Evolutionary conservation across 768 basidiomycete species (phyloP), one percentile per base, ranked within the genome.

Genomic region (Suillus variegatus): DNA sequence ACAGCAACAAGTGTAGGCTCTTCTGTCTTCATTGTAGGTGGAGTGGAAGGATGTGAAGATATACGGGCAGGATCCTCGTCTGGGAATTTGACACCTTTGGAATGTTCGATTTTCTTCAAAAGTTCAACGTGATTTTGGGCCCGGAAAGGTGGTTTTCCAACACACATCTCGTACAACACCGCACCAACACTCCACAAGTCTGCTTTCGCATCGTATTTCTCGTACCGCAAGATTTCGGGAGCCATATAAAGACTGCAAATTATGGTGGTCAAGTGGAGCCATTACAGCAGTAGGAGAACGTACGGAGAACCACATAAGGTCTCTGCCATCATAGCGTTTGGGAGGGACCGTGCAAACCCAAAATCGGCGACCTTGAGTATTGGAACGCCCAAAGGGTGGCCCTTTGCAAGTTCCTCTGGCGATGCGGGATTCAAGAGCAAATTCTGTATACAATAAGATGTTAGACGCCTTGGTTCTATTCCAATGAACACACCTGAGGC

Each of bases 171-270:
- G 78, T 89, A 99, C 2, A 99, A 80, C 28, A 99, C 96, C 0
- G 97, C 94, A 6, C 97, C 97, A 56, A 99, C 95, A 38, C 94
- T 96, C 97, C 97, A 99, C 2, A 99, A 83, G 75, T 99, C 97
- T 13, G 94, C 97, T 75, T 95, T 97, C 22, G 96, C 96, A 75
- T 97, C 95, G 77, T 99, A 99, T 75, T 96, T 96, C 79, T 99
- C 91, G 75, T 97, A 97, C 18, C 93, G 88, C 13, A 99, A 81
- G 71, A 99, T 99, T 78, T 99, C 97, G 0, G 97, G 97, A 0
- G 97, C 97, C 97, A 99, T 99, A 79, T 99, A 99, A 38, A 99
- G 79, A 57, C 94, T 95, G 64, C 7, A 38, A 8, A 22, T 28
- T 68, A 60, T 38, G 55, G 60, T 43, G 13, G 22, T 60, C 58